Evolutionary conservation across 2,329 filamentous ascomycete species (phyloP), one percentile per base, ranked within the genome.

Genomic region (Arthroderma sp.): DNA sequence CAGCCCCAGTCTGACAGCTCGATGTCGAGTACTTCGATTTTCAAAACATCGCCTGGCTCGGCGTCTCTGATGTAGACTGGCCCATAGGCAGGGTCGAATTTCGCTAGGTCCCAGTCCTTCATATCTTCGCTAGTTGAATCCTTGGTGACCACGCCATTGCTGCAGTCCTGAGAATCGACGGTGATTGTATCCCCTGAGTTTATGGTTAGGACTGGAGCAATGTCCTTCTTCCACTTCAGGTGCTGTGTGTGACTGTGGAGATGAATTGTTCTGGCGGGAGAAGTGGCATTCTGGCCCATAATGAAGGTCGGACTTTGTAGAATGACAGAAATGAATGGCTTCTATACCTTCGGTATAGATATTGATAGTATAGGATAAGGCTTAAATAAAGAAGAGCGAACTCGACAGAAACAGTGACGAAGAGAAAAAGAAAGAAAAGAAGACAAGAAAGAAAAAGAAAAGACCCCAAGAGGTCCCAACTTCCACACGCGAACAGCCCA

Each of bases 151-250:
- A 73, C 69, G 48, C 71, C 71, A 53, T 71, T 68, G 49, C 68
- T 69, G 38, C 70, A 71, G 50, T 74, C 71, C 15, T 66, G 63
- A 28, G 72, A 61, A 52, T 71, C 68, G 49, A 75, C 73, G 27
- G 65, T 65, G 42, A 75, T 57, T 9, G 63, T 64, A 15, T 66
- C 55, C 7, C 71, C 71, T 0, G 71, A 73, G 7, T 67, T 57
- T 45, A 75, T 62, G 1, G 65, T 70, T 38, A 72, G 55, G 27
- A 64, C 64, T 2, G 71, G 71, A 1, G 60, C 45, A 34, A 71
- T 60, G 36, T 64, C 57, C 44, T 66, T 66, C 44, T 68, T 69
- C 72, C 72, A 75, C 56, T 68, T 70, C 28, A 70, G 56, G 56
- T 73, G 70, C 29, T 58, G 53, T 41, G 60, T 60, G 32, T 60